Base-by-base conservation (phyloP, 2,329 filamentous ascomycete genomes). In the Epichloe elymi region DNA sequence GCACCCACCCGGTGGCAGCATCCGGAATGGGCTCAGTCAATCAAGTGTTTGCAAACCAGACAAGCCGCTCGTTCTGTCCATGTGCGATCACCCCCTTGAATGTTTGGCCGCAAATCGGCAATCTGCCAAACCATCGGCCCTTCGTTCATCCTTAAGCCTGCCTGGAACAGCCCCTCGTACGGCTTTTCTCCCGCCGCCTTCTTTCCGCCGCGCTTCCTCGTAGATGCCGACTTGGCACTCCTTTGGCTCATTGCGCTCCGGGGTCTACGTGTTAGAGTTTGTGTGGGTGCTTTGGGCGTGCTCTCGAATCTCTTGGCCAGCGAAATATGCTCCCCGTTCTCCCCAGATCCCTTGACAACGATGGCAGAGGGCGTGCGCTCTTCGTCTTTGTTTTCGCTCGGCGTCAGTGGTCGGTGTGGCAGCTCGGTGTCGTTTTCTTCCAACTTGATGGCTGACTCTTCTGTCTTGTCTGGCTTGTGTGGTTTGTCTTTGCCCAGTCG, bases 51-150 rank as follows among this genome's bases (percentile, higher is more conserved):
- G 58, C 78, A 81, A 40, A 76, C 58, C 37, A 80, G 66, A 54
- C 78, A 81, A 46, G 67, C 51, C 3, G 62, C 65, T 36, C 69
- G 68, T 59, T 80, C 75, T 11, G 67, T 72, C 78, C 78, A 81
- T 10, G 63, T 66, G 61, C 74, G 77, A 35, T 72, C 70, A 2
- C 75, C 75, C 75, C 70, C 74, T 2, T 61, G 60, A 6, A 79
- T 63, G 10, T 67, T 65, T 33, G 70, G 59, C 45, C 78, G 69
- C 44, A 79, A 62, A 56, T 80, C 78, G 26, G 62, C 70, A 48
- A 80, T 72, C 55, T 78, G 73, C 48, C 79, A 69, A 20, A 69
- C 61, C 0, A 75, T 72, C 17, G 74, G 73, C 3, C 69, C 72
- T 3, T 66, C 63, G 39, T 73, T 71, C 59, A 74, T 71, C 54